These are phyloP conservation scores for Mallotus repandus DNA, from an alignment of 441 rosid genomes.

Conservation along the genomic window DNA sequence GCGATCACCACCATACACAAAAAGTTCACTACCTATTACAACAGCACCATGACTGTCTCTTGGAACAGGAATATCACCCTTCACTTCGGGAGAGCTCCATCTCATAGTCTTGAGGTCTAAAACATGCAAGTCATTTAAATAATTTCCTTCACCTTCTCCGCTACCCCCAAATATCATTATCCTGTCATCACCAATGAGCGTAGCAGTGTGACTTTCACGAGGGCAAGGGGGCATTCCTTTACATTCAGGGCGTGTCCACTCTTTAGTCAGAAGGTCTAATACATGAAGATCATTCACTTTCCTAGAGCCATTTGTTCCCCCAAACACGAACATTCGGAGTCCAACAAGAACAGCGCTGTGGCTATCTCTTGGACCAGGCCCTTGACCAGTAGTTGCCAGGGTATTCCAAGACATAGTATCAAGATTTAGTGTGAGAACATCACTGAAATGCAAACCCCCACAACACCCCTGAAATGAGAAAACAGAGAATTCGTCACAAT, in stretches of 20 bases:
- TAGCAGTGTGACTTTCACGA: slow-evolving; percentile 76
- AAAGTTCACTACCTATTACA: slow-evolving; percentile 44
- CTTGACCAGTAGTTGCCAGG: slow-evolving; percentile 52
- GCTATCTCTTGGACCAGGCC: slow-evolving; percentile 78
- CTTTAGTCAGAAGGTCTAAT: slow-evolving; percentile 50
- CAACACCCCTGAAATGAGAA: slow-evolving; percentile 58
- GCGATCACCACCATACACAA: slow-evolving; percentile 71
- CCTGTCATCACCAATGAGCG: slow-evolving; percentile 44
- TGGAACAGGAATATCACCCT: slow-evolving; percentile 60
- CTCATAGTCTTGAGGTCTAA: slow-evolving; percentile 59
- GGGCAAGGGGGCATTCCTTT: slow-evolving; percentile 55
- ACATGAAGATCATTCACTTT: slow-evolving; percentile 70
- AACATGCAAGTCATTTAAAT: slow-evolving; percentile 65
- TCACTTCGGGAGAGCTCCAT: slow-evolving; percentile 56
- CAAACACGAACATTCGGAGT: slow-evolving; percentile 59
- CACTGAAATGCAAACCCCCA: slow-evolving; percentile 71
- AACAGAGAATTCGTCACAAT: not conserved
- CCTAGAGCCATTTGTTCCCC: slow-evolving; percentile 70
- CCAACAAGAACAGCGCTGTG: slow-evolving; percentile 69
- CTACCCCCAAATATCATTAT: slow-evolving; percentile 73
- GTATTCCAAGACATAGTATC: slow-evolving; percentile 52
- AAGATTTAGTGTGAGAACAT: slow-evolving; percentile 54
- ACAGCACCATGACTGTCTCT: slow-evolving; percentile 72
- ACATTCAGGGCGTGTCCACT: slow-evolving; percentile 52
- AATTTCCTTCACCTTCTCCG: slow-evolving; percentile 74